Conservation (phyloP, 441 rosid genomes). For the Pelargonium hybrid region DNA sequence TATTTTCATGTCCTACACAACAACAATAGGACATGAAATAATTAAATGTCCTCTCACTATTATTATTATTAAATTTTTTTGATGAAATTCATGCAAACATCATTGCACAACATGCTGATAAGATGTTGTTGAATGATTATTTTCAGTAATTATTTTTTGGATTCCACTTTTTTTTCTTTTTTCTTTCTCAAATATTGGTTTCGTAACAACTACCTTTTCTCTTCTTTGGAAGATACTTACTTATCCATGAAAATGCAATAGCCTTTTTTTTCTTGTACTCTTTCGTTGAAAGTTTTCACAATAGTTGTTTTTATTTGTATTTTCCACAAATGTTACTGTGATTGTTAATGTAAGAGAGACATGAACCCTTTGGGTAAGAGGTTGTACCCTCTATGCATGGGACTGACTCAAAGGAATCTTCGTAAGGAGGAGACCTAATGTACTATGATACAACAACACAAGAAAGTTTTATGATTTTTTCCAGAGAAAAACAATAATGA, state of each 20-base stretch:
- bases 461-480: no score
- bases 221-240: constrained; percentile 12
- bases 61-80: not conserved
- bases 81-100: constrained; percentile 34
- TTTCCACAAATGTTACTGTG: not conserved
- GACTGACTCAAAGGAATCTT: no score
- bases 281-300: not conserved
- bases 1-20: not conserved
- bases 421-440: no score
- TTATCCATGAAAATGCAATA: constrained; percentile 18
- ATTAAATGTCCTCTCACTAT: not conserved
- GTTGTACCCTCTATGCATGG: no score
- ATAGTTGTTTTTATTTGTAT: not conserved
- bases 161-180: constrained; percentile 14
- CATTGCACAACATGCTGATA: constrained; percentile 29
- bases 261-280: constrained; percentile 10
- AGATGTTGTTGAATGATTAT: constrained; percentile 25
- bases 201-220: constrained; percentile 11
- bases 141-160: constrained; percentile 20
- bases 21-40: not conserved
- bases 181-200: constrained; percentile 4
- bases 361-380: no score
- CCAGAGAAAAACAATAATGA: no score
- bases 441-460: no score
- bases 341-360: no score